These are phyloP conservation scores for Quercus cerris DNA, from an alignment of 306 rosid species.

Conservation along the genomic window DNA sequence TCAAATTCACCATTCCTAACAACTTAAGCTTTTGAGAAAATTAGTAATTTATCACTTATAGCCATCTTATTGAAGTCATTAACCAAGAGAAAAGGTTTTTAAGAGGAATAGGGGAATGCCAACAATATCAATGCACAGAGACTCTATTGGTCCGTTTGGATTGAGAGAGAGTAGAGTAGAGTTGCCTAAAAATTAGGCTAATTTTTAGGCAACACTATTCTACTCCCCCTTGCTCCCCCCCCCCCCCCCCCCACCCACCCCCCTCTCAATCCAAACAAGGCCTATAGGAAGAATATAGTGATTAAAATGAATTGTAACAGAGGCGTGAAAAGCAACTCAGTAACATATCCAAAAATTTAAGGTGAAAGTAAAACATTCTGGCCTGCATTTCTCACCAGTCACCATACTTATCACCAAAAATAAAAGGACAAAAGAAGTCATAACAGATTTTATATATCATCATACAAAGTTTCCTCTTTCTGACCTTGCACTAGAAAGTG, in stretches of 20 bases:
- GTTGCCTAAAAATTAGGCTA: too few relatives aligned
- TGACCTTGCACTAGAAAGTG: not conserved
- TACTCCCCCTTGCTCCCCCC: too few relatives aligned
- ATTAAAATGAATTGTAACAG: not conserved
- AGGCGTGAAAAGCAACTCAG: not conserved
- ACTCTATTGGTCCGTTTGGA: too few relatives aligned
- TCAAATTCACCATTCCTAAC: too few relatives aligned
- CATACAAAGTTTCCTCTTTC: not conserved
- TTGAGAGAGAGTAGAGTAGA: too few relatives aligned
- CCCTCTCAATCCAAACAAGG: not conserved
- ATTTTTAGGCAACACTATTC: too few relatives aligned
- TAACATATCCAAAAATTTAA: not conserved
- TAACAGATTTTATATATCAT: not conserved
- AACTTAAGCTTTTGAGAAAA: too few relatives aligned
- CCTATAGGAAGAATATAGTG: not conserved
- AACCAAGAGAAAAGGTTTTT: not conserved
- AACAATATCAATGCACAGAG: not conserved
- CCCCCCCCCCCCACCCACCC: too few relatives aligned
- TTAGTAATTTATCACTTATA: too few relatives aligned
- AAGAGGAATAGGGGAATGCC: not conserved
- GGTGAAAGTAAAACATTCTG: not conserved
- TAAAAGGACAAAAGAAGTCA: not conserved
- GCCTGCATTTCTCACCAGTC: not conserved
- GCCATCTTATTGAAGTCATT: not conserved
- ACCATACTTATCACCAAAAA: not conserved